Base-by-base conservation (phyloP, 306 rosid species). In the Notholithocarpus densiflorus region DNA sequence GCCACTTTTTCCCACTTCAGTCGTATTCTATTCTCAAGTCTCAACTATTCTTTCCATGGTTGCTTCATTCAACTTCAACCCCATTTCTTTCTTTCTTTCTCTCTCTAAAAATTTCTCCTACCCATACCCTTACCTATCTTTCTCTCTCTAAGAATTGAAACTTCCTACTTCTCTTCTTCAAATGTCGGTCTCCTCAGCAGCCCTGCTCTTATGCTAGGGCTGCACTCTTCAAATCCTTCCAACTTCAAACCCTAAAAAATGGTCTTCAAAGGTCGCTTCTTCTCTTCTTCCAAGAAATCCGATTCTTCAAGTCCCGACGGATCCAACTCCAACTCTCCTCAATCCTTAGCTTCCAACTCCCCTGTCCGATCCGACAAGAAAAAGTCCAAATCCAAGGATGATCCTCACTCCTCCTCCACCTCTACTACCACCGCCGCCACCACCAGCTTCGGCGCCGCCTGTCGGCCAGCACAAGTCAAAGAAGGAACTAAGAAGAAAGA, bases 231-330 rank as follows among this genome's bases (percentile, higher is more conserved):
- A 24, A 10, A 34, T 11, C 15, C 21, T 60, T 43, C 34, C 21
- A 23, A 23, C 7, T 11, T 32, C 8, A 9, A 13, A 57, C 20
- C n/a, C 83, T 9, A 7, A 56, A 75, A 75, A 69, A 95, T 95
- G 99, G 99, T 93, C 64, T 95, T 95, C 88, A 95, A 90, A 74
- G 98, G 97, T 21, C 88, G 99, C 75, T 95, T 95, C 87, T 95
- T 95, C 89, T 92, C 97, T 71, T 85, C 88, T 45, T 90, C 94
- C 70, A 95, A 91, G 87, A 91, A 89, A 82, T 93, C 97, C 14
- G 97, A 91, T 75, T 83, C 98, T 56, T 90, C 98, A 32, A 94
- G 92, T 77, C 93, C 97, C 19, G 96, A 93, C 78, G 92, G 87
- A 23, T 87, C 97, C 14, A 32, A 68, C 72, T 86, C 87, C 82